Base-by-base conservation (phyloP, 78 protist species). In the Cavenderia fasciculata region DNA sequence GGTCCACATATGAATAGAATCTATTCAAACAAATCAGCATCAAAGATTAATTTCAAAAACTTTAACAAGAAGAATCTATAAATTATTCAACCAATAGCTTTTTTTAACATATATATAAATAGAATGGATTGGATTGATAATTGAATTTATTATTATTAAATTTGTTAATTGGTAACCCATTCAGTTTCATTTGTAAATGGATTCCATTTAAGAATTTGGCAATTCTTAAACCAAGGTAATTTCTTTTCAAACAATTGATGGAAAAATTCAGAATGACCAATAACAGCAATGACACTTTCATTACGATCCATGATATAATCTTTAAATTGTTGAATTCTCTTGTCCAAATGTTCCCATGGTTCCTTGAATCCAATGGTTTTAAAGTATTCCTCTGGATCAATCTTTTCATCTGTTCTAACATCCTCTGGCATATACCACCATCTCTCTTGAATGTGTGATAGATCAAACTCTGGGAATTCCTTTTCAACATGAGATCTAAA, bases 1-100 rank as follows among this genome's bases (percentile, higher is more conserved):
- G 74, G 76, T 18, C 93, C 93, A 49, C 93, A 87, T 59, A 56
- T 87, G 33, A 70, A 59, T 2, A 33, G 59, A 14, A 74, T 87
- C 34, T 87, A 87, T 51, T 61, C 73, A 11, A 59, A 87, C 38
- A 87, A 57, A 54, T 27, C 46, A 0, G 56, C 59, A 4, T 82
- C 90, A 43, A 82, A 40, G 21, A 68, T 82, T 40, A 82, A 82
- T 47, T 82, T 82, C 56, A 82, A 82, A 43, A 82, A 77, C 27
- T 49, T 77, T 44, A 75, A 61, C 34, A 59, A 57, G 6, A 75
- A 10, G 61, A 44, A 61, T 40, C 8, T 63, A 33, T 63, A 63
- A 63, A 49, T 18, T 14, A 63, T 4, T 2, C 1, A 63, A 36
- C n/a, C 38, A 63, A 40, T 21, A 21, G 4, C 27, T 56, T 56